Conservation (phyloP, 495 filamentous ascomycete genomes). For the Coniosporium apollinis region DNA sequence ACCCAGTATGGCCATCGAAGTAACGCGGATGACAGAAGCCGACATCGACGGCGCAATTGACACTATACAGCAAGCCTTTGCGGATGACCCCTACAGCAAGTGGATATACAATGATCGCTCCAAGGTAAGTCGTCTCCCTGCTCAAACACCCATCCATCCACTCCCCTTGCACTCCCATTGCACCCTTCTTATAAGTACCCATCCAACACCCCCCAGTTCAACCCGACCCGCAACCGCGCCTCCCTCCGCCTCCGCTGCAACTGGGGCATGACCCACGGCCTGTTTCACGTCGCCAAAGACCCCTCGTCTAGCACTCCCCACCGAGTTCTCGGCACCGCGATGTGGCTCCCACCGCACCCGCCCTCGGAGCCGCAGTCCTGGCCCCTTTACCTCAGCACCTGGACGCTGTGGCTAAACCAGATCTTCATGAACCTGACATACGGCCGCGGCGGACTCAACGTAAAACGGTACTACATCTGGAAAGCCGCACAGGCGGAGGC, state of each 20-base stretch:
- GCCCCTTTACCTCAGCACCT: slow-evolving; percentile 37
- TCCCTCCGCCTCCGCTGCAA: slow-evolving; percentile 45
- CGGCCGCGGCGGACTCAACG: slow-evolving; percentile 46
- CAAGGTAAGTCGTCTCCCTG: slow-evolving; percentile 25
- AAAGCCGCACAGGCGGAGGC: slow-evolving; percentile 40
- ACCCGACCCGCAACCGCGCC: slow-evolving; percentile 37
- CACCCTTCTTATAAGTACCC: slow-evolving; percentile 12
- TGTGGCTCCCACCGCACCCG: slow-evolving; percentile 41
- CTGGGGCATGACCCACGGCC: slow-evolving; percentile 44
- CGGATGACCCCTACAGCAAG: slow-evolving; percentile 46
- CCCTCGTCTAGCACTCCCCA: slow-evolving; percentile 10
- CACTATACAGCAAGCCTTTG: slow-evolving; percentile 42
- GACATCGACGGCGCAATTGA: slow-evolving; percentile 47
- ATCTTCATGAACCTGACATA: slow-evolving; percentile 44
- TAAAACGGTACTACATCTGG: slow-evolving; percentile 49
- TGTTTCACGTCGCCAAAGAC: slow-evolving; percentile 48
- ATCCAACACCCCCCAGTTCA: slow-evolving; percentile 27
- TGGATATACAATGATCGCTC: slow-evolving; percentile 40
- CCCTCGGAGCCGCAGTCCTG: slow-evolving; percentile 30
- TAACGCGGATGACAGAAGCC: slow-evolving; percentile 35
- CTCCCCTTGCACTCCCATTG: slow-evolving; percentile 1
- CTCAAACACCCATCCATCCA: slow-evolving; percentile 3
- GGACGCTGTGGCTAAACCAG: slow-evolving; percentile 42
- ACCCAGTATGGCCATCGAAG: slow-evolving; percentile 39
- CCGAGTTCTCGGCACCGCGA: slow-evolving; percentile 42